phyloP scores from a whole-genome alignment of 2,329 filamentous ascomycete genomes.

The Aaosphaeria arxii region DNA sequence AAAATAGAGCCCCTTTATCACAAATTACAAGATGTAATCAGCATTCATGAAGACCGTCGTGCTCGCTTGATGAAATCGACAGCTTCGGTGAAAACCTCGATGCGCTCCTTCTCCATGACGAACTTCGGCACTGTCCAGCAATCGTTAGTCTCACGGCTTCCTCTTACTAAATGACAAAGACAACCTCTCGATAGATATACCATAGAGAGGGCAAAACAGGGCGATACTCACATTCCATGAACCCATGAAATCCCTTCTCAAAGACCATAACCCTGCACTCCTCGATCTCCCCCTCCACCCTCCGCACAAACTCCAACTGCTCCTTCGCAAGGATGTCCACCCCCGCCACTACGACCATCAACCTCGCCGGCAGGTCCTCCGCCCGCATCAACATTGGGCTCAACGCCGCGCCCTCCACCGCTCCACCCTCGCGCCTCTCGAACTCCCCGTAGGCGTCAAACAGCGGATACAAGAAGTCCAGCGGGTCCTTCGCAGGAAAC shows the following conservation, averaged over 20 bases:
- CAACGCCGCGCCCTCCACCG: conserved; percentile 34
- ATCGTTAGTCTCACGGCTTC: not conserved
- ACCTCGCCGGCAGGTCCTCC: conserved; percentile 35
- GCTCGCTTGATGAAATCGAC: not conserved
- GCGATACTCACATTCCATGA: conserved; percentile 19
- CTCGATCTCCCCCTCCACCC: conserved; percentile 28
- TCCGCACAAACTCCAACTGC: conserved; percentile 38
- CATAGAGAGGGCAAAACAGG: not conserved
- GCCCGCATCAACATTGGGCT: conserved; percentile 35
- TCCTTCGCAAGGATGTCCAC: conserved; percentile 45
- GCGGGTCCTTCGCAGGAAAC: conserved; percentile 39
- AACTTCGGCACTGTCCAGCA: conserved; percentile 9
- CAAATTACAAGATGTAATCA: too few species aligned
- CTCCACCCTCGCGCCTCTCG: conserved; percentile 11
- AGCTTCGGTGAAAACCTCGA: conserved; percentile 9
- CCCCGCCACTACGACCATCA: conserved; percentile 41
- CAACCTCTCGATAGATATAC: not conserved
- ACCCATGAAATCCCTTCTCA: conserved; percentile 32
- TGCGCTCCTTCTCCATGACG: conserved; percentile 12
- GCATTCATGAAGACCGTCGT: too few species aligned
- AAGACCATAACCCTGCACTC: conserved; percentile 15
- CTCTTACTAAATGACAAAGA: not conserved
- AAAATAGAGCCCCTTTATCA: too few species aligned
- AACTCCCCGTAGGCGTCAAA: conserved; percentile 45
- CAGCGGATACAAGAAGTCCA: conserved; percentile 39